These are phyloP conservation scores for Pseudopyricularia javanii DNA, from an alignment of 2,329 filamentous ascomycete genomes.

Conservation along the genomic window DNA sequence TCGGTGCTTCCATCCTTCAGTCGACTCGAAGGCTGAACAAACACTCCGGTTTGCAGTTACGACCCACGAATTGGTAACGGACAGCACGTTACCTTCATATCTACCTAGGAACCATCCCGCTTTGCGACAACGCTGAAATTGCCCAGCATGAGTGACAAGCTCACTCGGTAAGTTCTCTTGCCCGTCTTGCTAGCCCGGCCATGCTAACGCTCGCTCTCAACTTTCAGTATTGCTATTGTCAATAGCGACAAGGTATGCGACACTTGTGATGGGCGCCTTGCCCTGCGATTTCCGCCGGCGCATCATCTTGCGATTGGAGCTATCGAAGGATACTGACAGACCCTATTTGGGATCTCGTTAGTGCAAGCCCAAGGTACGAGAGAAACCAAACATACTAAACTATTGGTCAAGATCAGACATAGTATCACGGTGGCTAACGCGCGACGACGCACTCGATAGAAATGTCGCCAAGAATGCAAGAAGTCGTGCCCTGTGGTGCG, in stretches of 20 bases:
- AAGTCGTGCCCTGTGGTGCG: conserved; percentile 96
- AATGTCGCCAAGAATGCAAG: conserved; percentile 99
- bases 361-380: conserved; percentile 72
- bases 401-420: not conserved
- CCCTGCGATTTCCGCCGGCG: not conserved
- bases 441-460: conserved; percentile 33
- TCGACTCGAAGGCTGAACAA: not conserved
- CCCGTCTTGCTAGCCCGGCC: not conserved
- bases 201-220: not conserved
- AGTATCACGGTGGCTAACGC: conserved; percentile 3
- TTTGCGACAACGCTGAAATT: not conserved
- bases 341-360: conserved; percentile 17
- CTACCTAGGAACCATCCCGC: not conserved
- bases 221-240: conserved; percentile 86
- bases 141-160: conserved; percentile 72
- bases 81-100: not conserved
- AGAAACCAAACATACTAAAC: conserved; percentile 4
- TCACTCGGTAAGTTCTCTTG: conserved; percentile 21
- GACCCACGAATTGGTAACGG: not conserved
- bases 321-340: conserved; percentile 1
- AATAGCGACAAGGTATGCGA: conserved; percentile 82
- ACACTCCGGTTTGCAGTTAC: not conserved
- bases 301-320: not conserved
- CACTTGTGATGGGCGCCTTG: not conserved
- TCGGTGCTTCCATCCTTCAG: not conserved